These are phyloP conservation scores for Fraxinus sp. DNA, from an alignment of 305 asterid species.

Conservation along the genomic window DNA sequence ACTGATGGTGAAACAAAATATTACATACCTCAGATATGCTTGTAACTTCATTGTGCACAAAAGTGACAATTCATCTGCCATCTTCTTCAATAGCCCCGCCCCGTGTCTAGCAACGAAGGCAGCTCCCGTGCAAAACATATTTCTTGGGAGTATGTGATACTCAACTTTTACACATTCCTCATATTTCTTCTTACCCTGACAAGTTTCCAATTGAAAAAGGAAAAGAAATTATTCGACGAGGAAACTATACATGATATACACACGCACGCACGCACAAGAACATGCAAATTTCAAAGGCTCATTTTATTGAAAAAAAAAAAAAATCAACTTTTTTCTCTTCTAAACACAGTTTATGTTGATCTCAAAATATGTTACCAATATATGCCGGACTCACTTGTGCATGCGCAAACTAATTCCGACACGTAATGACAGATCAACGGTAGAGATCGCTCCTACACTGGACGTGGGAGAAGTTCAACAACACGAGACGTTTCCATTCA, in stretches of 20 bases:
- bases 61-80: conserved; percentile 56
- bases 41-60: conserved; percentile 40
- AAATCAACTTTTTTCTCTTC: conserved; percentile 7
- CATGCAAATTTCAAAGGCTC: neutral
- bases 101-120: conserved; percentile 35
- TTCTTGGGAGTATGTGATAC: conserved; percentile 41
- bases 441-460: no score
- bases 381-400: no score
- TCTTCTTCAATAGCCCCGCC: conserved; percentile 38
- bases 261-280: no score
- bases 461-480: no score
- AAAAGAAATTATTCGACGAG: neutral
- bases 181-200: neutral
- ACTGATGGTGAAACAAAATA: no score
- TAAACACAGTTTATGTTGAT: conserved; percentile 32
- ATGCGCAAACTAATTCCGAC: no score
- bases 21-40: conserved; percentile 25
- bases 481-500: no score
- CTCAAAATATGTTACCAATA: no score
- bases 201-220: no score
- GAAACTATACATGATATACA: no score
- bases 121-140: conserved; percentile 45
- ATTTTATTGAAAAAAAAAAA: no score
- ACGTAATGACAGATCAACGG: no score
- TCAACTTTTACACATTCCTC: conserved; percentile 35